Percentiles rank a stretch among this genome's conserved stretches.
Evolutionary conservation across 1,284 basidiomycete genomes (phyloP).

Genomic region (Ceratobasidium sp.): DNA sequence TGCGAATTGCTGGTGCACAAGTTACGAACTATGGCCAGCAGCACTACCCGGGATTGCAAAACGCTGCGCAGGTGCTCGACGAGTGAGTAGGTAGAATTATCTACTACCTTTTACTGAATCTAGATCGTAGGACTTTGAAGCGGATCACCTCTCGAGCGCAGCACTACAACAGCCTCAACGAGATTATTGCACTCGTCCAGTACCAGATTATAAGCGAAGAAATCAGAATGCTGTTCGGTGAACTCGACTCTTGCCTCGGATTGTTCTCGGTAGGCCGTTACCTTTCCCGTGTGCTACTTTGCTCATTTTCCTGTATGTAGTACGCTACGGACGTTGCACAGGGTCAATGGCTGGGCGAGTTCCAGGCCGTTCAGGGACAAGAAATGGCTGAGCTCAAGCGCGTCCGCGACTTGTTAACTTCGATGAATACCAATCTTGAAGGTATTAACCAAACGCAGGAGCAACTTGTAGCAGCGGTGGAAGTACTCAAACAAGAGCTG

Average conservation of each 20-base stretch:
- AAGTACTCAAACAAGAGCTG: neutral
- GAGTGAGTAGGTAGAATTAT: neutral
- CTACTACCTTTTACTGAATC: neutral
- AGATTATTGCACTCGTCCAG: neutral
- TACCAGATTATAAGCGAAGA: constrained; percentile 17
- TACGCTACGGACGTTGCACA: neutral
- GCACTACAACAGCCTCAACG: constrained; percentile 13
- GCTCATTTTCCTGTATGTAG: neutral
- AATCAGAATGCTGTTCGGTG: neutral
- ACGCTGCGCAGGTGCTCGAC: neutral
- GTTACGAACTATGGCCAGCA: constrained; percentile 1
- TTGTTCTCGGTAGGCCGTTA: constrained; percentile 11
- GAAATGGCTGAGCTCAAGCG: neutral
- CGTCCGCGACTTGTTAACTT: neutral
- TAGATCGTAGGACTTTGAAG: neutral
- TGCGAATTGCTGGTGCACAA: constrained; percentile 9
- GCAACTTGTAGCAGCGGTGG: neutral
- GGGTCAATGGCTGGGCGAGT: constrained; percentile 20
- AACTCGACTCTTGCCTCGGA: constrained; percentile 7
- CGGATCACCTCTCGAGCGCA: constrained; percentile 2
- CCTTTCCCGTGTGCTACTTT: neutral
- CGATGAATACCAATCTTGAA: neutral
- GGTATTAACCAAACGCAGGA: neutral
- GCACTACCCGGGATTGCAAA: neutral
- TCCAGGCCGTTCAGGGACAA: constrained; percentile 3